Base-by-base conservation (phyloP, 2,329 filamentous ascomycete species). In the Microthyrium microscopicum region DNA sequence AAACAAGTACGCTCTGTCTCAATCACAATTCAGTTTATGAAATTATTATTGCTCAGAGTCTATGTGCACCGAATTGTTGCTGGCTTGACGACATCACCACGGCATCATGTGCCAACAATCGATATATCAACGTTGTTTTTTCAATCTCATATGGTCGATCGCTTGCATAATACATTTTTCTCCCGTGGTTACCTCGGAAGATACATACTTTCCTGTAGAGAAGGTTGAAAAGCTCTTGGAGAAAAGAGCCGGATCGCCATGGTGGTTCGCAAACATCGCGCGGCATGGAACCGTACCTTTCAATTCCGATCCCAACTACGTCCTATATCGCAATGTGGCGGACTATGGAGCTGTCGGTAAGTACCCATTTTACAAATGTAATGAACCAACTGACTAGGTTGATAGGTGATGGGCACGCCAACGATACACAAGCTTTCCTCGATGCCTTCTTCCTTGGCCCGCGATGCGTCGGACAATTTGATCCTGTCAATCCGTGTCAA, bases 271-370 rank as follows among this genome's bases (percentile, higher is more conserved):
- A 20, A 44, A 52, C 13, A 55, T 61, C 33, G 54, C 52, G 22
- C 54, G 58, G 19, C 55, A 57, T 38, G 58, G 57, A 21, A 40
- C 50, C 30, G 47, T 51, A 2, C 49, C 54, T 1, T 61, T 58
- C 41, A 54, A 57, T 32, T 36, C 44, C 8, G n/a, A n/a, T n/a
- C n/a, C n/a, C n/a, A 44, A 44, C 2, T 63, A 61, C 42, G 52
- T 55, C 5, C 44, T 60, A 2, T 61, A 53, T 40, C 46, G 58
- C 29, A 59, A 59, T 36, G 57, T 61, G 6, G 55, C 54, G 36
- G 52, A 56, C 27, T 60, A 51, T 38, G 56, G 56, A 2, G 57
- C 58, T 21, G 47, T 45, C 35, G 58, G 57, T 56, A 34, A 19
- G 42, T 53, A 36, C n/a, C n/a, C n/a, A n/a, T n/a, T n/a, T n/a